Percentiles rank a stretch among this genome's conserved stretches.
These are phyloP conservation scores for Acanthamoeba royreba DNA, from an alignment of 208 protist genomes.

Conservation along the genomic window DNA sequence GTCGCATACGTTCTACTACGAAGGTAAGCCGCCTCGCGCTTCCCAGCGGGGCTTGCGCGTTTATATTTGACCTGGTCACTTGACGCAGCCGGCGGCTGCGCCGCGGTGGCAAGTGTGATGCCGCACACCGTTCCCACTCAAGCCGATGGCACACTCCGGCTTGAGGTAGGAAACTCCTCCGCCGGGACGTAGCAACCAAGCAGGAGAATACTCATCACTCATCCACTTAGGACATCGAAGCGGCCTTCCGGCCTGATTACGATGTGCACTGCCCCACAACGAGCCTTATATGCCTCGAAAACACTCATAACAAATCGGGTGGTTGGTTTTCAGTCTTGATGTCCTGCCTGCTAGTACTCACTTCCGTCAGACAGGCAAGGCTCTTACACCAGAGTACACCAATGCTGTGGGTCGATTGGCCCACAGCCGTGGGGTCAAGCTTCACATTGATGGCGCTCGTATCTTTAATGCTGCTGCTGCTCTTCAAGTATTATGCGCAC, in stretches of 20 bases:
- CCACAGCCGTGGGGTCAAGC: background rate
- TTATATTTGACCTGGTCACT: background rate
- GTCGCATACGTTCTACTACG: conserved; percentile 43
- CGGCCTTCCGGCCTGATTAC: background rate
- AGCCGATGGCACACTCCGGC: conserved; percentile 44
- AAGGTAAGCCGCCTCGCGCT: background rate
- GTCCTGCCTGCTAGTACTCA: background rate
- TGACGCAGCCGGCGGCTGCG: background rate
- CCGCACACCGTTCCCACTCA: background rate
- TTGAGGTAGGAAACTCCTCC: background rate
- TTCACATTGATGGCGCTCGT: conserved; percentile 76
- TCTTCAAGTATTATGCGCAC: background rate
- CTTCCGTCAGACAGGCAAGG: background rate
- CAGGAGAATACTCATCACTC: background rate
- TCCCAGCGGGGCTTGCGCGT: background rate
- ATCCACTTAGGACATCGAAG: background rate
- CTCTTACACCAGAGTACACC: conserved; percentile 4
- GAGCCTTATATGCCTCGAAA: conserved; percentile 58
- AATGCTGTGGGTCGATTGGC: background rate
- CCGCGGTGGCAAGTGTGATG: background rate
- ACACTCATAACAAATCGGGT: conserved; percentile 49
- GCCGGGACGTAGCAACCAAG: background rate
- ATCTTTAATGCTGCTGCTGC: conserved; percentile 60
- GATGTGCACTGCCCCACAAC: conserved; percentile 61
- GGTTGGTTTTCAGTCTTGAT: background rate